Evolutionary conservation across 352 stramenopile species (phyloP), one percentile per base, ranked within the genome.

Genomic region (Plasmopara viticola): DNA sequence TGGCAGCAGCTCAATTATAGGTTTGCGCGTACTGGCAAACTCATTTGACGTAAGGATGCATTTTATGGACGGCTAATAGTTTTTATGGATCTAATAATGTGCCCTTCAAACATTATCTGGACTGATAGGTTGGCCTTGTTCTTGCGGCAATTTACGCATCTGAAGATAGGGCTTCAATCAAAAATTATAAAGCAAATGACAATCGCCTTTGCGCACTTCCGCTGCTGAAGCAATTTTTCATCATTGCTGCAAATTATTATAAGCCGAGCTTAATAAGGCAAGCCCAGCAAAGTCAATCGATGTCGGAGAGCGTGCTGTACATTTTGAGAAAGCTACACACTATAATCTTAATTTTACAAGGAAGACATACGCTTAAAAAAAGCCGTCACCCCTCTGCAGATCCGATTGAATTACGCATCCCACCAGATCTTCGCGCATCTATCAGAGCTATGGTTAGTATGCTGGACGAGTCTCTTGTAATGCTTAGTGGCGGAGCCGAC

Each of bases 291-390:
- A 66, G 53, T n/a, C 53, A 64, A 18, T 64, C 51, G 4, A 69
- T 75, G 42, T 62, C 72, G 5, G 60, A 68, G 5, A 67, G 48
- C 8, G 53, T 72, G 29, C 30, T 79, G 12, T 58, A 64, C 30
- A 56, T 73, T 17, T 45, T 90, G 39, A 64, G 65, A 35, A 68
- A 60, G 12, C 66, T 90, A 20, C 64, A 90, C 40, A 62, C 66
- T 9, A 61, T 90, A n/a, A 83, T 90, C 44, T 34, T 92, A 14
- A 42, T 87, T n/a, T 57, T 84, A 4, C 78, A 92, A 75, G 78
- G 71, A 4, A 56, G 51, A 8, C 14, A 61, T 7, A 56, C 58
- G 14, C 34, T 92, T 2, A 17, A 44, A 14, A 48, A 38, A 6
- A 72, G 78, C 37, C 61, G 47, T 34, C 81, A 91, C 43, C 70